Percentiles rank a stretch among this genome's conserved stretches.
Evolutionary conservation across 306 rosid genomes (phyloP).

Genomic region (Vicia sativa): DNA sequence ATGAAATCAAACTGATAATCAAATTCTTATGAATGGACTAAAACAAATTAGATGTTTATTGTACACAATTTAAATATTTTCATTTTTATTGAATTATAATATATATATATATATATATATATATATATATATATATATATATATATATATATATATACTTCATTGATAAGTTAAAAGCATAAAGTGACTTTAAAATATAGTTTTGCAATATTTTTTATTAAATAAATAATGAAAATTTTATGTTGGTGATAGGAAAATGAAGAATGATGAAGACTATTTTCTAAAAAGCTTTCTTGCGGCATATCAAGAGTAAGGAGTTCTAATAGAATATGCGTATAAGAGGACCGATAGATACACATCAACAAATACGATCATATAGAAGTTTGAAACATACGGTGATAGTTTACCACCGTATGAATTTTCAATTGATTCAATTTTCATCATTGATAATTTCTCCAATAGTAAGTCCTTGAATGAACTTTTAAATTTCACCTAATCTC

Average conservation of each 20-base stretch:
- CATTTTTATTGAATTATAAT: too few species aligned
- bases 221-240: conserved; percentile 4
- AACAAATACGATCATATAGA: conserved; percentile 9
- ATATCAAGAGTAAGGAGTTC: conserved; percentile 59
- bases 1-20: conserved; percentile 1
- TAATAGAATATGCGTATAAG: conserved; percentile 48
- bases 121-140: too few species aligned
- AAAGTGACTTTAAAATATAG: too few species aligned
- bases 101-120: too few species aligned
- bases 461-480: conserved; percentile 40
- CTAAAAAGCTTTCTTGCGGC: conserved; percentile 56
- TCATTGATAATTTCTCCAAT: conserved; percentile 30
- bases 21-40: too few species aligned
- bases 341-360: conserved; percentile 35
- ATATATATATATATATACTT: too few species aligned
- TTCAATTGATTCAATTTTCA: conserved; percentile 42
- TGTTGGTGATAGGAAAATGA: conserved; percentile 62
- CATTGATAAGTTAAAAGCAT: too few species aligned
- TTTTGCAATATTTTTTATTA: too few species aligned
- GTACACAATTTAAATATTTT: too few species aligned
- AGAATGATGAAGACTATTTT: conserved; percentile 60
- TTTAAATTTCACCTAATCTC: background rate
- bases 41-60: too few species aligned
- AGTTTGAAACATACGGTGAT: conserved; percentile 51
- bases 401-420: conserved; percentile 53